These are phyloP conservation scores for Gyromitra esculenta DNA, from an alignment of 2,329 filamentous ascomycete genomes.

Conservation along the genomic window DNA sequence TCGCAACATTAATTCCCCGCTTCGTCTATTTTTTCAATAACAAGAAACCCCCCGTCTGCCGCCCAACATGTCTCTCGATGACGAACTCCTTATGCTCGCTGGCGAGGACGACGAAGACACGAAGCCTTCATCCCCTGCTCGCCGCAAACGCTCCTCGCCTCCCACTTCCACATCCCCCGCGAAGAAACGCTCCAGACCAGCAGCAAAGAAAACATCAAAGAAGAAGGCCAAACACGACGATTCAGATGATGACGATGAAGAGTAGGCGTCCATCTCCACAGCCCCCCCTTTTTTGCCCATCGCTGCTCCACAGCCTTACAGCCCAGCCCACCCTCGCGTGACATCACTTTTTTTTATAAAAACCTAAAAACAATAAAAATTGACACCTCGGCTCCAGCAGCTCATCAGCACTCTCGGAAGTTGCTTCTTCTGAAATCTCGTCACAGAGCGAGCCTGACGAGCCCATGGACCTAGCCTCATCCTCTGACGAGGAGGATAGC, in stretches of 20 bases:
- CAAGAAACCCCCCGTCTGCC: background rate
- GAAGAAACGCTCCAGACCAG: conserved; percentile 60
- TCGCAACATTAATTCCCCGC: background rate
- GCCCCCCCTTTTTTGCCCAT: conserved; percentile 3
- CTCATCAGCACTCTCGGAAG: conserved; percentile 47
- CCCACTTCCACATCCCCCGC: conserved; percentile 61
- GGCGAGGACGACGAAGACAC: conserved; percentile 74
- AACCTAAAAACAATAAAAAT: background rate
- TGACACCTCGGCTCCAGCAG: conserved; percentile 22
- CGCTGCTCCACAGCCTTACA: background rate
- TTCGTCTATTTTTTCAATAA: conserved; percentile 2
- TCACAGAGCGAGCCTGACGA: conserved; percentile 39
- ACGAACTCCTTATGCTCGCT: conserved; percentile 90
- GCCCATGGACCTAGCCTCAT: conserved; percentile 68
- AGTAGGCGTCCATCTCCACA: conserved; percentile 68
- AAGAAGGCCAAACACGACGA: conserved; percentile 63
- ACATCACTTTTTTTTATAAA: conserved; percentile 13
- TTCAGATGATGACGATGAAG: conserved; percentile 76
- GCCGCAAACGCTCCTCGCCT: conserved; percentile 68
- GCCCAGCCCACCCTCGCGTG: background rate
- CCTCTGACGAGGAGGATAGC: conserved; percentile 67
- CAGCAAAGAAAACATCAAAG: conserved; percentile 65
- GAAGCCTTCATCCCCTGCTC: conserved; percentile 58
- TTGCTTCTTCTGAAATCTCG: conserved; percentile 41
- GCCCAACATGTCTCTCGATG: conserved; percentile 80